Evolutionary conservation across 495 filamentous ascomycete genomes (phyloP).

Genomic region (Xylaria castorea): DNA sequence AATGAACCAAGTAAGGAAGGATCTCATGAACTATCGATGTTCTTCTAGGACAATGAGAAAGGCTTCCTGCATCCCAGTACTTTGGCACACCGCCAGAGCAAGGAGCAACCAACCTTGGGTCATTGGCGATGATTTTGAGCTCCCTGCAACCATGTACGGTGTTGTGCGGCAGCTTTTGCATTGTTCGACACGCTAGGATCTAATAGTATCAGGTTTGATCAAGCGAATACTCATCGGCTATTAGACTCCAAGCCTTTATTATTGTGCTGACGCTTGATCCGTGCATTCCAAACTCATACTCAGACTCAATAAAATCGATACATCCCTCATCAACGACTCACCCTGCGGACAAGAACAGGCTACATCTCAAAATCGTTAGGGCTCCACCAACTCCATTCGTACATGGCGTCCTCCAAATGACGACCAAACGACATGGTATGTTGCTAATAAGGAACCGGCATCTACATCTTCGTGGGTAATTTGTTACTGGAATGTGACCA

Average conservation of each 20-base stretch:
- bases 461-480: neutral
- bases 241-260: neutral
- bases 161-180: constrained; percentile 9
- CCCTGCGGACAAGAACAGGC: neutral
- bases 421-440: neutral
- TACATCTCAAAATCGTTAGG: constrained; percentile 2
- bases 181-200: neutral
- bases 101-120: constrained; percentile 6
- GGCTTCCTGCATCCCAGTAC: neutral
- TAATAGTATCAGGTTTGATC: neutral
- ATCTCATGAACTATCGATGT: neutral
- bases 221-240: neutral
- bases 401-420: constrained; percentile 1
- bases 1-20: neutral
- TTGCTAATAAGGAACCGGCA: neutral
- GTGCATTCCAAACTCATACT: neutral
- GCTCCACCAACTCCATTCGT: neutral
- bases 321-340: neutral
- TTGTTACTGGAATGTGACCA: neutral
- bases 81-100: constrained; percentile 2
- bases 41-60: neutral
- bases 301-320: constrained; percentile 1
- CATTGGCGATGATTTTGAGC: neutral
- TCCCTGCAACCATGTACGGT: neutral
- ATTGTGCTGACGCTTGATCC: neutral